Evolutionary conservation across 257 asterid species (phyloP).

Genomic region (Misopates orontium): DNA sequence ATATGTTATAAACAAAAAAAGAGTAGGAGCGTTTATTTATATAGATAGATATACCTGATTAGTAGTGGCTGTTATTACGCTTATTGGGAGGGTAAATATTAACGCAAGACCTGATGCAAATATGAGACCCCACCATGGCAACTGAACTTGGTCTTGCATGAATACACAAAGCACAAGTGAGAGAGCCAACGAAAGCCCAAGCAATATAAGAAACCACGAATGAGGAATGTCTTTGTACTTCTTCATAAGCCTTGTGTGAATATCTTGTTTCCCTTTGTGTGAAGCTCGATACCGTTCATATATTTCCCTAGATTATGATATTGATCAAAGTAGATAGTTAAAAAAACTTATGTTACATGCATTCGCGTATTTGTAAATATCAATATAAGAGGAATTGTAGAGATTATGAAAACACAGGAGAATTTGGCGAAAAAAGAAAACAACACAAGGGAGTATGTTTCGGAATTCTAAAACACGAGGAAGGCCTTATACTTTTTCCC

Average conservation of each 20-base stretch:
- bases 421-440: too few relatives aligned
- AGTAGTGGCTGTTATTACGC: slow-evolving; percentile 78
- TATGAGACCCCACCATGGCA: slow-evolving; percentile 88
- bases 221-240: slow-evolving; percentile 59
- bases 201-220: slow-evolving; percentile 68
- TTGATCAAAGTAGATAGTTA: too few relatives aligned
- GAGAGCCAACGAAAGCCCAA: slow-evolving; percentile 41
- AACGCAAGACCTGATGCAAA: slow-evolving; percentile 46
- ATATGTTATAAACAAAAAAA: too few relatives aligned
- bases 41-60: slow-evolving; percentile 77
- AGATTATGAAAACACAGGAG: too few relatives aligned
- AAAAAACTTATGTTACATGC: too few relatives aligned
- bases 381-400: too few relatives aligned
- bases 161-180: slow-evolving; percentile 54
- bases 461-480: too few relatives aligned
- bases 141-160: slow-evolving; percentile 62
- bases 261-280: slow-evolving; percentile 45
- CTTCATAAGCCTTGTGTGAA: slow-evolving; percentile 73
- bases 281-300: slow-evolving; percentile 33
- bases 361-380: too few relatives aligned
- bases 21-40: too few relatives aligned
- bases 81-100: slow-evolving; percentile 63
- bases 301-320: slow-evolving; percentile 46
- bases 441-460: too few relatives aligned
- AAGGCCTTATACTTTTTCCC: too few relatives aligned